Base-by-base conservation (phyloP, 495 filamentous ascomycete genomes). In the Hypoxylon rickii region DNA sequence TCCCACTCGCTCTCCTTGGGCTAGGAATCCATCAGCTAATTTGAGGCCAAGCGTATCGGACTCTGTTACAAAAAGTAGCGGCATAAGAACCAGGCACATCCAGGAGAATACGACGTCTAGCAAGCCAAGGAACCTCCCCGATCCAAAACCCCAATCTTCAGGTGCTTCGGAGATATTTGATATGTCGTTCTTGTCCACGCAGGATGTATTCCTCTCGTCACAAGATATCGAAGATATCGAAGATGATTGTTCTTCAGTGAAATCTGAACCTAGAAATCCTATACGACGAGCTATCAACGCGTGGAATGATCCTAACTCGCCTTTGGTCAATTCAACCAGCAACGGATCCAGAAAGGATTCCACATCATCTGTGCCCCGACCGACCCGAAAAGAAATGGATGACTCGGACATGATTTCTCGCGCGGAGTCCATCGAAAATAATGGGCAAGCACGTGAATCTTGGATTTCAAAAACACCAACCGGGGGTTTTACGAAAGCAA, bases 181-280 rank as follows among this genome's bases (percentile, higher is more conserved):
- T 7, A 57, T 68, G 2, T 61, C 67, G 0, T 70, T 76, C 29
- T 58, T 77, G 29, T 78, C 68, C 3, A 75, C 78, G 0, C 78
- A 79, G 44, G 78, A 81, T 54, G 43, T 76, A 0, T 34, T 66
- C 0, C 46, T 79, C 8, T 79, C 76, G 0, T 77, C 77, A 1
- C 76, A 79, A 55, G 78, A 81, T 18, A 41, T 79, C 3, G 67
- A 63, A 21, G 78, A 81, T 17, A 57, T 80, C 13, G 72, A 71
- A 31, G 62, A 50, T 60, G 64, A 29, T 51, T 55, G 13, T 51
- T 60, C 34, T 13, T 60, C 38, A 47, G 22, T 36, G 51, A 60
- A 59, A 29, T 12, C 34, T 33, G 16, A 68, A 38, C 20, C 34
- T 15, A 17, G 11, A 1, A 12, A 32, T 11, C n/a, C 7, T 17